These are phyloP conservation scores for Elaeis oleifera DNA, from an alignment of 202 grass and related monocot species.

Conservation along the genomic window DNA sequence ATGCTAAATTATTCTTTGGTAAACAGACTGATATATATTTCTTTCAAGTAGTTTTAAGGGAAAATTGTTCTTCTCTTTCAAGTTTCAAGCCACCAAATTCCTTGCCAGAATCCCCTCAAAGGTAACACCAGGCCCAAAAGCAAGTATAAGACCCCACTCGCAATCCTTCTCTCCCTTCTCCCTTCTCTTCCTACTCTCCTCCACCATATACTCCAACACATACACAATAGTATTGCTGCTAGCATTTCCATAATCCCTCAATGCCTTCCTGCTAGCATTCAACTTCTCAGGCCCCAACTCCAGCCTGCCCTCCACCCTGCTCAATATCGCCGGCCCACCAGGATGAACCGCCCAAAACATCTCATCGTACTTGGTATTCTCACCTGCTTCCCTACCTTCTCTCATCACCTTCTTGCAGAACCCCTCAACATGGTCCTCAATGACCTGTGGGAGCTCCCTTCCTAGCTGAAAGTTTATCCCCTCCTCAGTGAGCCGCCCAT, in stretches of 20 bases:
- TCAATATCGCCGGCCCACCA: constrained; percentile 70
- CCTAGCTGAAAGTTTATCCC: constrained; percentile 87
- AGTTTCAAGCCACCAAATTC: constrained; percentile 34
- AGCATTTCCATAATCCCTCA: constrained; percentile 70
- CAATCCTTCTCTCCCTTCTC: constrained; percentile 32
- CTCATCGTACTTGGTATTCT: constrained; percentile 23
- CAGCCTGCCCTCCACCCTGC: constrained; percentile 51
- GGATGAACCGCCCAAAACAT: constrained; percentile 89
- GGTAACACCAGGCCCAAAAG: constrained; percentile 78
- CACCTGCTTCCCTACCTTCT: constrained; percentile 11
- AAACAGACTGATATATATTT: too few species aligned
- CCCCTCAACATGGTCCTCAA: constrained; percentile 49
- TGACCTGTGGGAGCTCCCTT: constrained; percentile 70
- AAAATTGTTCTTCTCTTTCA: too few species aligned
- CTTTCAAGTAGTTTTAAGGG: too few species aligned
- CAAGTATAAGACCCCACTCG: constrained; percentile 75
- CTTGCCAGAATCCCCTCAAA: constrained; percentile 79
- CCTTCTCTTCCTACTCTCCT: constrained; percentile 45
- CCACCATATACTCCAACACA: constrained; percentile 65
- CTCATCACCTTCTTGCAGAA: constrained; percentile 64
- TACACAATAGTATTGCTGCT: constrained; percentile 86
- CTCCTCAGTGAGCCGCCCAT: constrained; percentile 67
- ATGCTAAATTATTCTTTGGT: too few species aligned
- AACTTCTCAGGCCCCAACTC: constrained; percentile 37
- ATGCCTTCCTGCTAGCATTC: constrained; percentile 43